These are phyloP conservation scores for Wallacemonas collosoma DNA, from an alignment of 208 protist species.

Conservation along the genomic window DNA sequence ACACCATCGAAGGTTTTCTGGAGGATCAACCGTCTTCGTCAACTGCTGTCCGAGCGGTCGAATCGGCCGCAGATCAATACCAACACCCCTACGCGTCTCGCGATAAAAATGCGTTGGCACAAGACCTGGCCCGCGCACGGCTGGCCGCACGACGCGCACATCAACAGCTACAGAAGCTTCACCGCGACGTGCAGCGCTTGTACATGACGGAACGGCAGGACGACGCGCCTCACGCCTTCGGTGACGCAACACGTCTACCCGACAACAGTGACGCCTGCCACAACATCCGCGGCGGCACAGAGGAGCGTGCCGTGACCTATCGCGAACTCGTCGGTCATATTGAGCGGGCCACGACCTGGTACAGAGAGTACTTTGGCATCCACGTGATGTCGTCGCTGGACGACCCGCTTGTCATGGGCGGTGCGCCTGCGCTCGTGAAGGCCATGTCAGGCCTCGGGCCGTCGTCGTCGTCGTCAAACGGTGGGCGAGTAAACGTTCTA, in stretches of 20 bases:
- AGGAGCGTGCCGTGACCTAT: conserved; percentile 23
- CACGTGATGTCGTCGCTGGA: conserved; percentile 27
- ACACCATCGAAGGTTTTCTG: conserved; percentile 13
- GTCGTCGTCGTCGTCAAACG: background rate
- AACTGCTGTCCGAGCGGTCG: background rate
- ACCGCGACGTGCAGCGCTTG: conserved; percentile 36
- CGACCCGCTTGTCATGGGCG: conserved; percentile 16
- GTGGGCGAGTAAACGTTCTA: background rate
- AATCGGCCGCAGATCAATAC: background rate
- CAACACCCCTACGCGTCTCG: background rate
- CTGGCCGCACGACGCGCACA: conserved; percentile 28
- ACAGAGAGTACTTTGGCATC: conserved; percentile 49
- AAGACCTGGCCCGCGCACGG: conserved; percentile 9
- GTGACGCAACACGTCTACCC: no score
- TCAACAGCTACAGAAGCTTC: conserved; percentile 31
- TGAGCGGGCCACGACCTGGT: conserved; percentile 49
- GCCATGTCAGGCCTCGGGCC: background rate
- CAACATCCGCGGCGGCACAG: background rate
- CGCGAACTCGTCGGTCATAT: conserved; percentile 36
- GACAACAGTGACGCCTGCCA: no score
- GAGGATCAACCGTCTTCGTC: background rate
- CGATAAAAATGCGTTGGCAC: conserved; percentile 7
- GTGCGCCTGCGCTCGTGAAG: conserved; percentile 1
- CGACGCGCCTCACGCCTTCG: no score
- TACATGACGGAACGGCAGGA: conserved; percentile 1